Conservation (phyloP, 345 rosid genomes). For the Eucalyptus marginata region DNA sequence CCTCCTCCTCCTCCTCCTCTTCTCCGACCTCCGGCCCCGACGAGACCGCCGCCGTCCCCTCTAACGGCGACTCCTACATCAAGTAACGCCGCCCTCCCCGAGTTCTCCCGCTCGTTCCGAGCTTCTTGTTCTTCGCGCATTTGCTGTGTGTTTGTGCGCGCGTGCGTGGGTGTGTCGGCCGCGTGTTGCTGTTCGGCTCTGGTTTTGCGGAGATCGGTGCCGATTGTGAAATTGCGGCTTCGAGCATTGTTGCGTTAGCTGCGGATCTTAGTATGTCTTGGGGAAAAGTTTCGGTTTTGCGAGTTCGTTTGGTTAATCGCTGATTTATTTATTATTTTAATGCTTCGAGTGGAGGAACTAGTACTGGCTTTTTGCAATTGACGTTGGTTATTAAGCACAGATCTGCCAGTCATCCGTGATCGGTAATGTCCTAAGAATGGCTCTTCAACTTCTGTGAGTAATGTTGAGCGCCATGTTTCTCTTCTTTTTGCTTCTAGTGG, state of each 20-base stretch:
- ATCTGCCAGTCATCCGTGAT: background rate
- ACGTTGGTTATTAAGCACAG: background rate
- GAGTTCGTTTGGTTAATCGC: background rate
- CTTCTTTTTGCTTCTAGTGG: background rate
- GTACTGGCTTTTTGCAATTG: background rate
- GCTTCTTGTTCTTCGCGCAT: background rate
- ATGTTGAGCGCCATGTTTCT: background rate
- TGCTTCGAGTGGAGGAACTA: background rate
- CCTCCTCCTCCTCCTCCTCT: conserved; percentile 1
- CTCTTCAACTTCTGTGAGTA: background rate
- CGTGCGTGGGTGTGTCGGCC: background rate
- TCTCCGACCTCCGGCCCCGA: background rate
- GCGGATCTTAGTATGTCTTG: background rate
- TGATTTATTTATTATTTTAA: background rate
- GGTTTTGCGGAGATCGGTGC: background rate
- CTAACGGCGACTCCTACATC: conserved; percentile 2
- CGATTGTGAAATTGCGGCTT: background rate
- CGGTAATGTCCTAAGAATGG: background rate
- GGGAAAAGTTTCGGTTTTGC: background rate
- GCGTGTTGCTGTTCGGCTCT: background rate
- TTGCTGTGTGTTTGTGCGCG: background rate
- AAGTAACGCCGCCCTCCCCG: background rate
- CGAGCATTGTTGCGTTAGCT: background rate
- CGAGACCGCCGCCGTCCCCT: background rate
- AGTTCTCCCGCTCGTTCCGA: background rate